Base-by-base conservation (phyloP, 2,329 filamentous ascomycete species). In the Ceratocystis diversiconidia region DNA sequence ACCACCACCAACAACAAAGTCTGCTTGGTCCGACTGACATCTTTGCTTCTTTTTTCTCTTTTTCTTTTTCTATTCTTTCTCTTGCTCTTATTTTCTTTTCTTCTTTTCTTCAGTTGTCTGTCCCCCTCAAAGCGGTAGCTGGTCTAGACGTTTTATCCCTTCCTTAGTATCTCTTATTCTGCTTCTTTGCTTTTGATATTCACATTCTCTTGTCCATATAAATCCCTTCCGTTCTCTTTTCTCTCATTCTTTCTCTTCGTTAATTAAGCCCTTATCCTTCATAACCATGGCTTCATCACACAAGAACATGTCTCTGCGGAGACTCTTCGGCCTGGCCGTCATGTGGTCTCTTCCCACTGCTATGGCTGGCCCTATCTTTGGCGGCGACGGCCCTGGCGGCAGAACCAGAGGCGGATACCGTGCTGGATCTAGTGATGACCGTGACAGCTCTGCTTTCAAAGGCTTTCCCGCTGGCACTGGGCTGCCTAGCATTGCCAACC, bases 401-500 rank as follows among this genome's bases (percentile, higher is more conserved):
- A 50, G 8, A 19, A 10, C 17, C 48, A 41, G 36, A 41, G 36
- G 12, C 36, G 36, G 36, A 41, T 41, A 41, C 36, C 36, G 12
- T 41, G 36, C 10, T 15, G 36, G 10, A 12, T 41, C 36, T 12
- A 41, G 36, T 41, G 36, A 41, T 15, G 10, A 19, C 19, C 19
- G 25, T 5, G 52, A 57, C 22, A 7, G 2, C 52, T 57, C 30
- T 30, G 7, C 52, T 4, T 41, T 41, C 25, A 32, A 19, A 25
- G 28, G 52, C 52, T 7, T 57, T 12, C 15, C 28, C 52, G 4
- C n/a, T 6, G 15, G 12, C 52, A 17, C 52, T 6, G 52, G 15
- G 69, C 73, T 85, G 70, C 73, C 74, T 70, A 85, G 84, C 71
- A 72, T 76, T 1, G 73, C 77, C 44, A 77, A 77, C 64, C 69